Evolutionary conservation across 2,329 filamentous ascomycete species (phyloP), one percentile per base, ranked within the genome.

Genomic region (Alternaria arbusti): DNA sequence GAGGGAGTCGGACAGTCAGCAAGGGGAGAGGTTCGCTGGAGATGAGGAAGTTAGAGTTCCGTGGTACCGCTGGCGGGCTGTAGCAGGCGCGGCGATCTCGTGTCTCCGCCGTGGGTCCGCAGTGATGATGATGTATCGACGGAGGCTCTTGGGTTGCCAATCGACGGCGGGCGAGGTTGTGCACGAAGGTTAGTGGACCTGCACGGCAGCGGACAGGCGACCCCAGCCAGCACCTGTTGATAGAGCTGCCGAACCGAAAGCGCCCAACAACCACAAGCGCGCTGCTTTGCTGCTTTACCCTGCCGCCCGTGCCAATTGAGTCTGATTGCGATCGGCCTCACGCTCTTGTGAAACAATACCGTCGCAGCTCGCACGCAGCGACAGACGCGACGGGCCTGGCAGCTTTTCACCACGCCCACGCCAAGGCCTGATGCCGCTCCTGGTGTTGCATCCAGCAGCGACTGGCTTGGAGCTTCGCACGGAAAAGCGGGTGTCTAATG

Each of bases 81-180:
- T 58, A 59, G 49, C n/a, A 65, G 32, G 64, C 64, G 49, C 67
- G 52, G 52, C 43, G 59, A 61, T 64, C 63, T 57, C 57, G 54
- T 43, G 66, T 63, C 54, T 66, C 64, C 56, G 64, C 56, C 61
- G 67, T 67, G 67, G 66, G 59, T 60, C 57, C 44, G 50, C 59
- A 64, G 59, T 65, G 67, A 67, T 72, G 67, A 67, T 72, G 71
- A 70, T 68, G 67, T 68, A 70, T 63, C 61, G 62, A 51, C 32
- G 50, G 54, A 57, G 30, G 26, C 28, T 44, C 43, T 17, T 47
- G 40, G 40, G 43, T 46, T 52, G 49, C 40, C 54, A 62, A 49
- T 58, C 47, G 59, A 28, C 43, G 44, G 28, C 43, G 44, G 45
- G 55, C 43, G 61, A 50, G 50, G 55, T 59, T 59, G 69, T 68